Base-by-base conservation (phyloP, 768 basidiomycete genomes). In the Mrakia gelida region DNA sequence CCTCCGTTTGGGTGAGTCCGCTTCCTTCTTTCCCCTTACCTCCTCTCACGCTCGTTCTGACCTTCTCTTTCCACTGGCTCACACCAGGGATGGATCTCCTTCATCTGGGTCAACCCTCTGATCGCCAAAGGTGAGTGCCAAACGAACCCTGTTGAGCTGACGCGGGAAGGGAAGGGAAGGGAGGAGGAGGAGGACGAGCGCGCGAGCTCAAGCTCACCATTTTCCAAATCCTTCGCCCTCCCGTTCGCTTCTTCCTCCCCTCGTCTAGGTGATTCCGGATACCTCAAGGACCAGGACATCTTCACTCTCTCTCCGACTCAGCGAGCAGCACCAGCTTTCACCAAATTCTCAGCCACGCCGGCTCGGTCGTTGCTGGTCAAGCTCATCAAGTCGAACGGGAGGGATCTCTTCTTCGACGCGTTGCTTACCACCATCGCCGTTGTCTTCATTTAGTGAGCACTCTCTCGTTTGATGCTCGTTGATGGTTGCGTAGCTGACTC, bases 301-400 rank as follows among this genome's bases (percentile, higher is more conserved):
- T 78, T 74, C 73, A 63, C 59, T 30, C 73, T 78, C 21, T 73
- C 71, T 38, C 77, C 77, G 4, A 78, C 77, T 6, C 77, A 78
- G 28, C 30, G 77, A 38, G 54, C 61, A 52, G 62, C 73, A 23
- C 72, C 77, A 11, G 45, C 68, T 6, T 78, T 65, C 54, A 43
- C 10, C 16, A 63, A 65, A 32, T 78, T 74, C 54, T 21, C 54
- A 11, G 59, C 34, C 18, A 67, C 73, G 1, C 49, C 30, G 0
- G 73, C 52, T 11, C 28, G 43, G 26, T 54, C 49, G 61, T 67
- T 78, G 1, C 38, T 75, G 4, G 13, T 28, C 34, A 49, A 59
- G 54, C 26, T 78, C 4, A 6, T 75, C 13, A 75, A 75, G 73
- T 62, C 45, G 8, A 73, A 78, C 54, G 77, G 77, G 18, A 52